Evolutionary conservation across 2,329 filamentous ascomycete species (phyloP), one percentile per base, ranked within the genome.

Genomic region (Curvularia spicifera): DNA sequence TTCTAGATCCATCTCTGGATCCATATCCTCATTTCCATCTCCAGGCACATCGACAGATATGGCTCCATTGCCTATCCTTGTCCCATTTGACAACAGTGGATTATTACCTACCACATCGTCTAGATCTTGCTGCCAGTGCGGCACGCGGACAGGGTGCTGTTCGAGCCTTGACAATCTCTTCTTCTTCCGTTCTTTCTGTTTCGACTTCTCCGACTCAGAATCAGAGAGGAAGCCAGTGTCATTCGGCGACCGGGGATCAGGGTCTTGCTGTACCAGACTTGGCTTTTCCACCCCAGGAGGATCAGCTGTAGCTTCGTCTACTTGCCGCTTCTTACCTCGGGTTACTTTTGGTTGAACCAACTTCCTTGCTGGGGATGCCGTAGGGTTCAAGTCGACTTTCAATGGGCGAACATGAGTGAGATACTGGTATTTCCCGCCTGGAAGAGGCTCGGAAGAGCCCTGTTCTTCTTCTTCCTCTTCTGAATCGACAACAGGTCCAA

Each of bases 201-300:
- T 43, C 29, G 12, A 24, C 12, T 18, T 53, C 28, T 44, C 45
- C 4, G 51, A 29, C 13, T 57, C 55, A 1, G 54, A 45, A n/a
- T 57, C 55, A 29, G 55, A 57, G 3, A 57, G 44, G 31, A 57
- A 57, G 1, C 55, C 55, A 5, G 55, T 57, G 2, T 57, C 55
- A 45, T 57, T 51, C 5, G 55, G 44, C 15, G 33, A 45, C 20
- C 55, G 37, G 10, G 55, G 55, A 20, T 54, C 55, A 13, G 55
- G 39, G 2, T 57, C 55, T 13, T 48, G 45, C 0, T 54, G 44
- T 6, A 54, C 39, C 3, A 45, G 39, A 8, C 28, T 49, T 12
- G 55, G 51, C 3, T n/a, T 33, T 45, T 44, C 37, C 12, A 15
- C 7, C 33, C 18, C 18, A 2, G 9, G 29, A 2, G 45, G 31